These are phyloP conservation scores for Rhizopogon vesiculosus DNA, from an alignment of 768 basidiomycete genomes.

Conservation along the genomic window DNA sequence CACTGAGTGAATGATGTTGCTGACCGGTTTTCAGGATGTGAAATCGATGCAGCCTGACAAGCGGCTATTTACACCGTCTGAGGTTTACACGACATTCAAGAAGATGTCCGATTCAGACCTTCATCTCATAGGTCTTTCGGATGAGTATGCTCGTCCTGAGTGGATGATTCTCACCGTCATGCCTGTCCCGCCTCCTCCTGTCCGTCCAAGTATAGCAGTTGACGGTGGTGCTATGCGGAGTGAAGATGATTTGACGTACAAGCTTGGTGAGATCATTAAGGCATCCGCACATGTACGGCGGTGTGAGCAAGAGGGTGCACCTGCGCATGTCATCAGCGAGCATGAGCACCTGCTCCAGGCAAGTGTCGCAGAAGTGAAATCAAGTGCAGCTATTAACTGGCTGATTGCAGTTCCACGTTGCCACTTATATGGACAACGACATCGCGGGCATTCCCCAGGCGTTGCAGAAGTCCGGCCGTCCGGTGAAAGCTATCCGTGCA, in stretches of 20 bases:
- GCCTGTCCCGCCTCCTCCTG: conserved; percentile 96
- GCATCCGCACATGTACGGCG: conserved; percentile 88
- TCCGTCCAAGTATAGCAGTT: conserved; percentile 95
- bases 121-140: conserved; percentile 84
- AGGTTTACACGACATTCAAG: conserved; percentile 92
- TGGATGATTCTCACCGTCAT: conserved; percentile 99
- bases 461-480: conserved; percentile 93
- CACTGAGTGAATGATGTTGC: neutral
- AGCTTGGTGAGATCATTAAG: conserved; percentile 95
- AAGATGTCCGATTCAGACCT: conserved; percentile 92
- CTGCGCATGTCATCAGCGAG: conserved; percentile 91
- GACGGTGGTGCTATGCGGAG: conserved; percentile 96
- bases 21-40: conserved; percentile 50
- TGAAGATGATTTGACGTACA: conserved; percentile 98
- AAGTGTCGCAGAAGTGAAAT: conserved; percentile 13
- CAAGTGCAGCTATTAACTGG: neutral
- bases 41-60: conserved; percentile 82
- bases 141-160: conserved; percentile 94
- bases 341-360: conserved; percentile 96
- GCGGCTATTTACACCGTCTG: conserved; percentile 74
- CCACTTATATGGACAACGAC: conserved; percentile 99
- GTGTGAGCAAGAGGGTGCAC: conserved; percentile 95
- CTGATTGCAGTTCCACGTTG: conserved; percentile 81
- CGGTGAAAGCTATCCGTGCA: conserved; percentile 97
- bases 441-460: conserved; percentile 98